phyloP scores from a whole-genome alignment of 192 early-diverging fungal genomes.

The Entomortierella parvispora region DNA sequence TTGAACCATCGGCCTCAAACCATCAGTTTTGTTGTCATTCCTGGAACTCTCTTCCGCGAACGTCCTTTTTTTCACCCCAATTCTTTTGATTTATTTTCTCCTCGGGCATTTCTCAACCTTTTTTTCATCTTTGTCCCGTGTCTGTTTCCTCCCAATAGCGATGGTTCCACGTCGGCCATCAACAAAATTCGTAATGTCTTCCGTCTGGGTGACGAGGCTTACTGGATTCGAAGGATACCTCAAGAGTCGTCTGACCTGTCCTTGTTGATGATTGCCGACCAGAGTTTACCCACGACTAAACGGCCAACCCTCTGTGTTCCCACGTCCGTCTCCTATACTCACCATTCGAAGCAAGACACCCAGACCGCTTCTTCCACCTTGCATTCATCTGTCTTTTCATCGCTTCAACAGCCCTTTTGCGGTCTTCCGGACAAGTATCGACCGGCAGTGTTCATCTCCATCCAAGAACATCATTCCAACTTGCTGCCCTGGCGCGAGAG shows the following conservation, averaged over 20 bases:
- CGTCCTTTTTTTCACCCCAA: too few species aligned
- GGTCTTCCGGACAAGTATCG: slow-evolving; percentile 8
- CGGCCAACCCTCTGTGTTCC: slow-evolving; percentile 1
- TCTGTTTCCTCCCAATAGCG: slow-evolving; percentile 8
- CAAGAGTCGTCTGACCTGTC: too few species aligned
- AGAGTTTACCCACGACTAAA: neutral
- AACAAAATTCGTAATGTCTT: slow-evolving; percentile 43
- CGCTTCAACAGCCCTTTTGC: neutral
- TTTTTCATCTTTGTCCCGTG: neutral
- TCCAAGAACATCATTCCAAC: slow-evolving; percentile 60
- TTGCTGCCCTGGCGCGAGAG: slow-evolving; percentile 56
- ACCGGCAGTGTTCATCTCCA: slow-evolving; percentile 55
- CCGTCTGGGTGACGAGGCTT: slow-evolving; percentile 27
- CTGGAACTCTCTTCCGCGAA: too few species aligned
- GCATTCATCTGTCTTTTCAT: too few species aligned
- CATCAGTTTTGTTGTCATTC: too few species aligned
- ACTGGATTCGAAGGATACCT: slow-evolving; percentile 26
- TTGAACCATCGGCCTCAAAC: too few species aligned
- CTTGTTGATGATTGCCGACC: neutral
- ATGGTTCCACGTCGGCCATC: slow-evolving; percentile 32
- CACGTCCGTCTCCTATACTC: neutral
- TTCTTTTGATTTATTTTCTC: neutral
- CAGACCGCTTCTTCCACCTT: neutral
- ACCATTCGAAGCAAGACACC: neutral
- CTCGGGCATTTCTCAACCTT: neutral